These are phyloP conservation scores for Quercus parvula DNA, from an alignment of 306 rosid genomes.

Conservation along the genomic window DNA sequence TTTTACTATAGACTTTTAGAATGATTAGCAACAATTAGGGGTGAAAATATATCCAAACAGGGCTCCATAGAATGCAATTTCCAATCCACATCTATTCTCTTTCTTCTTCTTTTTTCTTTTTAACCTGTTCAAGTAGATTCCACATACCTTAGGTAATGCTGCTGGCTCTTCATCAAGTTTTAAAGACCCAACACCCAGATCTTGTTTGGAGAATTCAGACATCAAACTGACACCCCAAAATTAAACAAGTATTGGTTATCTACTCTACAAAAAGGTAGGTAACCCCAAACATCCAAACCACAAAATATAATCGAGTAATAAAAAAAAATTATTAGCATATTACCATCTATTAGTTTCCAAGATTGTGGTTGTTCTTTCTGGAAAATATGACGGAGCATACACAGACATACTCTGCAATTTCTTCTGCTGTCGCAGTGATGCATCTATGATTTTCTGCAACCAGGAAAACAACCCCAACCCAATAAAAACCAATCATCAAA, in stretches of 20 bases:
- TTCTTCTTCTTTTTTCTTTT: not conserved
- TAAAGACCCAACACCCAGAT: constrained; percentile 33
- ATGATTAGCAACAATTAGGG: not conserved
- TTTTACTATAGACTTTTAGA: not conserved
- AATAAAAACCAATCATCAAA: constrained; percentile 2
- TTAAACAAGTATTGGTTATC: constrained; percentile 15
- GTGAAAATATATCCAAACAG: not conserved
- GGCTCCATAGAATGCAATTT: not conserved
- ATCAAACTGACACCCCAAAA: constrained; percentile 42
- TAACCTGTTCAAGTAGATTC: not conserved
- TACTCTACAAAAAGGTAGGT: not conserved
- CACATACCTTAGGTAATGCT: constrained; percentile 62
- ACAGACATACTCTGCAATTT: constrained; percentile 70
- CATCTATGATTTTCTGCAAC: constrained; percentile 66
- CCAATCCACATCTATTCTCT: not conserved
- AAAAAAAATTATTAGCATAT: not conserved
- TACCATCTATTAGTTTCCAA: constrained; percentile 57
- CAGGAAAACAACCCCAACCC: constrained; percentile 6
- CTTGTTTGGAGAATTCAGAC: constrained; percentile 52
- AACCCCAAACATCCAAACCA: not conserved
- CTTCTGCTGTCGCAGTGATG: constrained; percentile 71
- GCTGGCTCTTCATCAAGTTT: constrained; percentile 55
- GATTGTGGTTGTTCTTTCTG: constrained; percentile 39
- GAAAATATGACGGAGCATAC: constrained; percentile 44
- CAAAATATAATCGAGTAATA: not conserved